Conservation (phyloP, 805 yeast species). For the Ogataea pilisensis region DNA sequence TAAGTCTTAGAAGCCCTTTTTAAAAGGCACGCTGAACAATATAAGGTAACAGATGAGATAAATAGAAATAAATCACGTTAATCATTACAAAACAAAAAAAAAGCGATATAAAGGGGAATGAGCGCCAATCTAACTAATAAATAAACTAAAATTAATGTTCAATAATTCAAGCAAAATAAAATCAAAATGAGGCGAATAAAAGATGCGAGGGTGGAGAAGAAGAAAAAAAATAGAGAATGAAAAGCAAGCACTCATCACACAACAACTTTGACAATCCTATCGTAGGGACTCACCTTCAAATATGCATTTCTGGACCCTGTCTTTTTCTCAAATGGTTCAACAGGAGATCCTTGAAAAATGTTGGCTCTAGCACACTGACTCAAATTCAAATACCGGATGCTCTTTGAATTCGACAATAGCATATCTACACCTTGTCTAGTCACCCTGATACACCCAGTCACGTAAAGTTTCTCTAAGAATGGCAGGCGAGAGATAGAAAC, state of each 20-base stretch:
- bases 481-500: slow-evolving; percentile 55
- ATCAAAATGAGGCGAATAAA: not conserved
- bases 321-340: slow-evolving; percentile 47
- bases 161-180: not conserved
- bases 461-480: slow-evolving; percentile 42
- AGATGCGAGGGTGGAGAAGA: too few species aligned
- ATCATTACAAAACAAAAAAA: not conserved
- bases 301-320: slow-evolving; percentile 54
- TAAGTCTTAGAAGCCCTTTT: too few species aligned
- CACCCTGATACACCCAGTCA: slow-evolving; percentile 72
- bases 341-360: slow-evolving; percentile 56
- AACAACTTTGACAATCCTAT: slow-evolving; percentile 54
- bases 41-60: too few species aligned
- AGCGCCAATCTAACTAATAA: not conserved
- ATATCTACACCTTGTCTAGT: slow-evolving; percentile 76
- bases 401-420: slow-evolving; percentile 50
- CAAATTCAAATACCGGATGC: slow-evolving; percentile 51
- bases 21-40: too few species aligned
- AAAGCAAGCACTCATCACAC: slow-evolving; percentile 28
- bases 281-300: slow-evolving; percentile 45
- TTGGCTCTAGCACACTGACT: slow-evolving; percentile 73
- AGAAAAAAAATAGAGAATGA: not conserved
- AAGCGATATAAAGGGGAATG: too few species aligned
- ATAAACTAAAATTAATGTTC: not conserved
- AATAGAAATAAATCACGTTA: not conserved